phyloP scores from a whole-genome alignment of 1,139 yeast species.

The Geotrichum klebahnii region DNA sequence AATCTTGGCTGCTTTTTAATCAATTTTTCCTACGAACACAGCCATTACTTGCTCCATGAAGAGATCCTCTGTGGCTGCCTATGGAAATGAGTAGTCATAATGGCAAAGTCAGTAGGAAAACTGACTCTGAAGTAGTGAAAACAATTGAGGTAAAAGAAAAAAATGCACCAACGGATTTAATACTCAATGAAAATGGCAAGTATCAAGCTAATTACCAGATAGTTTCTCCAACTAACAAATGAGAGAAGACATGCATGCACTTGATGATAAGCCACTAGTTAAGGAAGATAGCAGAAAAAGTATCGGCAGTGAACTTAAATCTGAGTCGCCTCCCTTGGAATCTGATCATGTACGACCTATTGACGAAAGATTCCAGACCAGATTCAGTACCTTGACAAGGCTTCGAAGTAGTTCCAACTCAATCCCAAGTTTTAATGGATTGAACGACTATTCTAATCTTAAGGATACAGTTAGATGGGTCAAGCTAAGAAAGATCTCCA shows the following conservation, averaged over 20 bases:
- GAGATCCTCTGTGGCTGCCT: no score
- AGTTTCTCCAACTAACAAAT: no score
- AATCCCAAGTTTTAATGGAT: slow-evolving; percentile 17
- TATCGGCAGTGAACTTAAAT: no score
- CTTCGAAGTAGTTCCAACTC: not conserved
- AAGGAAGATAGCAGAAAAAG: no score
- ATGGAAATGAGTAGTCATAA: not conserved
- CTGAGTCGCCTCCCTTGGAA: not conserved
- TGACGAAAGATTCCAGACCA: slow-evolving; percentile 31
- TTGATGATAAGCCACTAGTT: no score
- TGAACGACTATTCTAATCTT: slow-evolving; percentile 19
- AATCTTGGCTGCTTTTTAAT: not conserved
- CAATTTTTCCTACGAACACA: no score
- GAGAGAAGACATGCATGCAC: no score
- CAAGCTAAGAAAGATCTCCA: slow-evolving; percentile 43
- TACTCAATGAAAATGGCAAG: no score
- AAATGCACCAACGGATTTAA: no score
- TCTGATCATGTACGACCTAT: slow-evolving; percentile 23
- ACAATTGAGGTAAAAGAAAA: no score
- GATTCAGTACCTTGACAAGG: slow-evolving; percentile 25
- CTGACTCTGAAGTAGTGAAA: not conserved
- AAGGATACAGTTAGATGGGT: slow-evolving; percentile 44
- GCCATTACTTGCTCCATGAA: no score
- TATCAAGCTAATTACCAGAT: no score
- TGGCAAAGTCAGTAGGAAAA: not conserved